These are phyloP conservation scores for Pleurotus salmoneostramineus DNA, from an alignment of 768 basidiomycete species.

Conservation along the genomic window DNA sequence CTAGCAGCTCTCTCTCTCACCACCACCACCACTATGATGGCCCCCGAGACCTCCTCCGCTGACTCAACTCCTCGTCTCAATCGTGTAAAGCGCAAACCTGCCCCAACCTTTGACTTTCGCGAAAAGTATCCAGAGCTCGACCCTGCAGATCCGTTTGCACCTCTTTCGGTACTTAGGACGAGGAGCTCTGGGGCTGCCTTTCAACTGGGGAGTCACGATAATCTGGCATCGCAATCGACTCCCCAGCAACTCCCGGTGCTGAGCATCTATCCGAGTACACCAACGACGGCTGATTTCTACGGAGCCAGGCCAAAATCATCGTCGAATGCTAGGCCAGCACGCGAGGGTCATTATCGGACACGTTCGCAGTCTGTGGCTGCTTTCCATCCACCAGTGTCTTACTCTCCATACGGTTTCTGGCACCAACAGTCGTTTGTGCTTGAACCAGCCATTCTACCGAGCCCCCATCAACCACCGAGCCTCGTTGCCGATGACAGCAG, in stretches of 20 bases:
- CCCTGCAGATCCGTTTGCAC: constrained; percentile 66
- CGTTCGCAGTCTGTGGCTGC: constrained; percentile 7
- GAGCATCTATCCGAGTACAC: not conserved
- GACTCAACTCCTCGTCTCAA: not conserved
- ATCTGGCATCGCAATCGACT: not conserved
- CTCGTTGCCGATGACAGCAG: constrained; percentile 4
- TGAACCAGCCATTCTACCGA: constrained; percentile 1
- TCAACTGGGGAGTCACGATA: constrained; percentile 1
- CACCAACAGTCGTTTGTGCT: constrained; percentile 8
- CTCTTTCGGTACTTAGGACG: constrained; percentile 60
- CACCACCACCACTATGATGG: not conserved
- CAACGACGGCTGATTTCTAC: not conserved
- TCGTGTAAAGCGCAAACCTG: constrained; percentile 53
- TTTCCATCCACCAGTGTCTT: constrained; percentile 1
- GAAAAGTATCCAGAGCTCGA: constrained; percentile 64
- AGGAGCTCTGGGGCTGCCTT: constrained; percentile 45
- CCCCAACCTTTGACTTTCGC: constrained; percentile 47
- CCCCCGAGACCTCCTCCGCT: not conserved
- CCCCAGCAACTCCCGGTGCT: not conserved
- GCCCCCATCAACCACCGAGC: not conserved
- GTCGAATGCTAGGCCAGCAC: not conserved
- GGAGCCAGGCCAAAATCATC: constrained; percentile 2
- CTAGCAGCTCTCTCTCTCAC: not conserved
- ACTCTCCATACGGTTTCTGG: constrained; percentile 3
- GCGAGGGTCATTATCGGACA: constrained; percentile 5